Evolutionary conservation across 1,139 yeast species (phyloP), one percentile per base, ranked within the genome.

Genomic region (Tardiomyces blankii): DNA sequence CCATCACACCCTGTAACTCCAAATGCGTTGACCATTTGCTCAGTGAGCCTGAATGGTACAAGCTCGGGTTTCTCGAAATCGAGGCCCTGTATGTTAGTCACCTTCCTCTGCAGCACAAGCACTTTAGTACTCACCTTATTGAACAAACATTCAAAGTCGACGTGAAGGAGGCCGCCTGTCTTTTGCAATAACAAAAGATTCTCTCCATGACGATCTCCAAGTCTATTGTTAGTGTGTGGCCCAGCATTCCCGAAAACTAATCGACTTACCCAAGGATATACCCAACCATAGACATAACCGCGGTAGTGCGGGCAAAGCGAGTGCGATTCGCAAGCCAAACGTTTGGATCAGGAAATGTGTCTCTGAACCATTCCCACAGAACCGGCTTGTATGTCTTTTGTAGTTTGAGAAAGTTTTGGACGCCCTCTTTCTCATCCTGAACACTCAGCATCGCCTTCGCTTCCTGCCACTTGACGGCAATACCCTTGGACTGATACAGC

Each of bases 201-300:
- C 59, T 93, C 98, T 57, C 95, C 85, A 61, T 93, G 99, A 28
- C 99, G 72, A 63, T 93, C 99, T 18, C 99, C 99, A 44, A 93
- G 72, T 6, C 95, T 30, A 14, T 13, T 4, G 35, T 30, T 30
- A 30, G 16, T 9, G 11, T 13, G 9, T 4, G 7, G 7, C 25
- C 25, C 25, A 7, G 7, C 7, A 11, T 13, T 30, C 9, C 5
- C 35, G 11, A 4, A 13, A 4, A 13, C 35, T 4, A 30, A 14
- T 4, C n/a, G 5, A 30, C 35, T 12, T 30, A 30, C 35, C 35
- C 74, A 8, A 70, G 53, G 47, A 91, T 79, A 60, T 85, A 87
- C 0, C 99, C 98, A 7, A 91, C 95, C 70, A 93, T 88, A 0
- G 97, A 89, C 98, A 93, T 93, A 0, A 89, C 98, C 0, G 97